Evolutionary conservation across 2,329 filamentous ascomycete genomes (phyloP).

Genomic region (Diaporthe sp.): DNA sequence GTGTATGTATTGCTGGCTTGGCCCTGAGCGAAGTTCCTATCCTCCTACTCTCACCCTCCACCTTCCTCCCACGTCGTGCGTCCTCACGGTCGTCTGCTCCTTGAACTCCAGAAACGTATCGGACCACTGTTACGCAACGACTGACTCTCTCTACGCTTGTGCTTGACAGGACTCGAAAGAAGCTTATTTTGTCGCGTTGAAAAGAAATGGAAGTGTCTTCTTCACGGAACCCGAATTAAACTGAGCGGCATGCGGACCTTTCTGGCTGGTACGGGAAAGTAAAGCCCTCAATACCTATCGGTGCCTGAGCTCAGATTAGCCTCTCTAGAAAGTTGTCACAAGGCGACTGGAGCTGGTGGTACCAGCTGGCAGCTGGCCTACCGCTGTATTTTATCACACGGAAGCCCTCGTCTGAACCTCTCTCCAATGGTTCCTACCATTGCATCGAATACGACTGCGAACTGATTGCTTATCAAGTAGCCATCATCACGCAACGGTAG

Average conservation of each 20-base stretch:
- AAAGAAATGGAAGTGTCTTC: slow-evolving; percentile 68
- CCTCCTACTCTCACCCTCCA: too few species aligned
- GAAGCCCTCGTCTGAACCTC: too few species aligned
- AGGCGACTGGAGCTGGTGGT: not conserved
- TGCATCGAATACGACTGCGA: too few species aligned
- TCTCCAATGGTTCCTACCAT: too few species aligned
- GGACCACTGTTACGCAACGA: not conserved
- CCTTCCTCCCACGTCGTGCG: not conserved
- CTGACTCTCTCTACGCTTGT: slow-evolving; percentile 36
- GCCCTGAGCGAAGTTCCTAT: not conserved
- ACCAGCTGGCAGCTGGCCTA: not conserved
- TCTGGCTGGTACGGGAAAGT: not conserved
- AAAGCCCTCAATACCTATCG: not conserved
- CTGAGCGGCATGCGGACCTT: not conserved
- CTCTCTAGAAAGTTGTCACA: not conserved
- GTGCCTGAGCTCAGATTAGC: not conserved
- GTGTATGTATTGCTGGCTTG: slow-evolving; percentile 66
- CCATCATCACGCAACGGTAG: too few species aligned
- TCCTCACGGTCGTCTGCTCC: slow-evolving; percentile 33
- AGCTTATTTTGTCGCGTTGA: slow-evolving; percentile 85
- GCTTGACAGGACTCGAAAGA: slow-evolving; percentile 81
- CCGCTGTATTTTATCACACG: not conserved
- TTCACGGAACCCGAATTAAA: slow-evolving; percentile 44
- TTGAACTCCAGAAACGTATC: too few species aligned
- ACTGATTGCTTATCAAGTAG: too few species aligned